Evolutionary conservation across 345 rosid species (phyloP).

Genomic region (Eucalyptus dawsonii): DNA sequence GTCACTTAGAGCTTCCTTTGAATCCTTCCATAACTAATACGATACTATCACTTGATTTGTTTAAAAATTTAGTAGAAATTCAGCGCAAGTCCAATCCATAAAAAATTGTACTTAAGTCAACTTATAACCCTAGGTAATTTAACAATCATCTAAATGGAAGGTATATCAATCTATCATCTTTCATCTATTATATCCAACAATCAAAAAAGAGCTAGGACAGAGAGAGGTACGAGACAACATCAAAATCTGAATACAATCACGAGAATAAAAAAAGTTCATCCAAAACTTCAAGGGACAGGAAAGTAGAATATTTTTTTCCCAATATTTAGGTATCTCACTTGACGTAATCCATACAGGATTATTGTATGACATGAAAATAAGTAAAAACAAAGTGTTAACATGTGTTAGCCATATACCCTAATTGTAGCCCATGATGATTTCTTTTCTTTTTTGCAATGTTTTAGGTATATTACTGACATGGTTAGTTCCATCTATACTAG

Average conservation of each 20-base stretch:
- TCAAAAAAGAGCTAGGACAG: not conserved
- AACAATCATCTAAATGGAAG: not conserved
- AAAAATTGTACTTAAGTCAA: not conserved
- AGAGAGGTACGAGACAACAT: not conserved
- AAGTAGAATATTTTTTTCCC: not conserved
- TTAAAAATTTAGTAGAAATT: not conserved
- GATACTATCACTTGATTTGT: not conserved
- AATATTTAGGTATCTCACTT: not conserved
- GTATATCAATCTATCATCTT: not conserved
- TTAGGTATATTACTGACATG: not conserved
- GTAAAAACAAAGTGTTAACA: not conserved
- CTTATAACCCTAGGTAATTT: not conserved
- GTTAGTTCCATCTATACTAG: not conserved
- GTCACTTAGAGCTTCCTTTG: not conserved
- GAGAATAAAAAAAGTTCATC: not conserved
- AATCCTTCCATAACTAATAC: not conserved
- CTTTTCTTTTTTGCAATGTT: not conserved
- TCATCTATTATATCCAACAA: not conserved
- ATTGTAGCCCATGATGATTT: not conserved
- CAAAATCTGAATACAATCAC: not conserved
- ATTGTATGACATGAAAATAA: not conserved
- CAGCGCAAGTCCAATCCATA: not conserved
- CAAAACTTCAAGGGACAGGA: not conserved
- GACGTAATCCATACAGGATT: not conserved
- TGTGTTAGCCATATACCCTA: not conserved